Evolutionary conservation across 2,329 filamentous ascomycete species (phyloP).

Genomic region (Beauveria caledonica): DNA sequence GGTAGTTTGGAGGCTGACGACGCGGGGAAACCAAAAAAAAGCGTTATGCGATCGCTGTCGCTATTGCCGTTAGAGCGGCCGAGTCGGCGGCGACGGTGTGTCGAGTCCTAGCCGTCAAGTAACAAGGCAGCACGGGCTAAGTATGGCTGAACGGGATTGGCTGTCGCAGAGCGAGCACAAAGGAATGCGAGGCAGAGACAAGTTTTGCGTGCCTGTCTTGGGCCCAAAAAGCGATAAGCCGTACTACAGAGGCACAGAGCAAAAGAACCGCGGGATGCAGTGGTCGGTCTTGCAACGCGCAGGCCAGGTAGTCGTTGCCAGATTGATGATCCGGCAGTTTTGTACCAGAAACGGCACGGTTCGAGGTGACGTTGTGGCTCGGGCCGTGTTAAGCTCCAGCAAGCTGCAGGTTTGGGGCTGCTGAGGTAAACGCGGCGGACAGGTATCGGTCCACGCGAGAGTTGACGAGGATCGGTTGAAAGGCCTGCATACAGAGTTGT

Average conservation of each 20-base stretch:
- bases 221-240: neutral
- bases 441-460: neutral
- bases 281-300: neutral
- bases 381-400: slow-evolving; percentile 1
- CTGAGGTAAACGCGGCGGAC: neutral
- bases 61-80: neutral
- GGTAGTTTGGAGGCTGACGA: neutral
- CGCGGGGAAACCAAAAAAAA: neutral
- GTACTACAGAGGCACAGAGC: neutral
- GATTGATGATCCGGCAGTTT: neutral
- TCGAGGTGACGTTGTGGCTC: neutral
- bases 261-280: slow-evolving; percentile 2
- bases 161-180: slow-evolving; percentile 1
- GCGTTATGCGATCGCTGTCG: neutral
- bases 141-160: neutral
- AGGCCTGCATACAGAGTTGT: neutral
- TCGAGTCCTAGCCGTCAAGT: neutral
- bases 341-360: neutral
- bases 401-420: neutral
- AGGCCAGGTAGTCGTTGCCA: neutral
- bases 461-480: neutral
- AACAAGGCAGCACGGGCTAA: neutral
- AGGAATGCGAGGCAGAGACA: neutral
- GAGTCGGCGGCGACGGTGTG: neutral
- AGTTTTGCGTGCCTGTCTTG: neutral